phyloP scores from a whole-genome alignment of 148 eudicot genomes.

The Persicaria tinctoria region DNA sequence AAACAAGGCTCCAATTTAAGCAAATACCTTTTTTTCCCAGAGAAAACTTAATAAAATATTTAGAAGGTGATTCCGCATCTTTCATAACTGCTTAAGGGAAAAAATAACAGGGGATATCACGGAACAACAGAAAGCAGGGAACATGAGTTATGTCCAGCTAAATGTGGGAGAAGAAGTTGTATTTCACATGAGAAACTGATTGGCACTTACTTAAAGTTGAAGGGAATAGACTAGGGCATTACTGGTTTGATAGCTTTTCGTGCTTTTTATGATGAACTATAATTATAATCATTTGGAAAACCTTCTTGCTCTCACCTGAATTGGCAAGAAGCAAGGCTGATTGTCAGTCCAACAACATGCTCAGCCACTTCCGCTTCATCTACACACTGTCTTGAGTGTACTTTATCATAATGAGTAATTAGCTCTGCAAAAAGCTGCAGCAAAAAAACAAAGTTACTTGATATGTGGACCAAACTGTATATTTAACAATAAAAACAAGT shows the following conservation, averaged over 20 bases:
- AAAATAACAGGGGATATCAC: not conserved
- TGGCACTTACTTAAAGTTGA: not conserved
- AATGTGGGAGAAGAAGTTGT: not conserved
- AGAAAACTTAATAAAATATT: not conserved
- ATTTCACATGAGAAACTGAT: not conserved
- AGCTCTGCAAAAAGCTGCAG: conserved; percentile 62
- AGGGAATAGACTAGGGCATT: not conserved
- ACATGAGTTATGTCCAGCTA: not conserved
- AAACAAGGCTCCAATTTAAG: not conserved
- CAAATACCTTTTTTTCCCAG: not conserved
- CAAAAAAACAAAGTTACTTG: conserved; percentile 2
- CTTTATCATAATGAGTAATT: conserved; percentile 56
- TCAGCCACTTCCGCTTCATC: conserved; percentile 97
- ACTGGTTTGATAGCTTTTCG: not conserved
- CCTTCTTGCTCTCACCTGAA: conserved; percentile 39
- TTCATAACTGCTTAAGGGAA: not conserved
- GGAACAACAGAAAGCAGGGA: not conserved
- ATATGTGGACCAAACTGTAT: not conserved
- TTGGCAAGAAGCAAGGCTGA: conserved; percentile 81
- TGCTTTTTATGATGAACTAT: not conserved
- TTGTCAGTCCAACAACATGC: conserved; percentile 80
- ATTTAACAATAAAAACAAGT: not conserved
- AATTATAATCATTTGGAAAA: not conserved
- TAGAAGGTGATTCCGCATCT: not conserved
- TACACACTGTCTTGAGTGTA: conserved; percentile 69